Conservation (phyloP, 768 basidiomycete species). For the Harrya chromipes region DNA sequence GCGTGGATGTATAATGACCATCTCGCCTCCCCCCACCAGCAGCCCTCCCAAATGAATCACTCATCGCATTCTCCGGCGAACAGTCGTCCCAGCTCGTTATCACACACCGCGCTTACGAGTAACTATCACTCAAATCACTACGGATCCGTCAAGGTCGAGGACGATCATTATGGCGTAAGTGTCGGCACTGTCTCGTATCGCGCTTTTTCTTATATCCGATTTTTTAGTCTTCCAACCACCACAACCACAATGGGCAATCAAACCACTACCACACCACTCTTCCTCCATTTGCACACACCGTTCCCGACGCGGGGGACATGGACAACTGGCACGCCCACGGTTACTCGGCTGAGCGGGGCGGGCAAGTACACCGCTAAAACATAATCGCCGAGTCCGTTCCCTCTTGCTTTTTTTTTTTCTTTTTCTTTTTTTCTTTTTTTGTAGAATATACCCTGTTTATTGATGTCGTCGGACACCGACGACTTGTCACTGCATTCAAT, state of each 20-base stretch:
- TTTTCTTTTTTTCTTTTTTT: slow-evolving; percentile 2
- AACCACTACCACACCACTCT: slow-evolving; percentile 43
- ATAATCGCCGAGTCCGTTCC: neutral
- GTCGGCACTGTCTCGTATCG: slow-evolving; percentile 7
- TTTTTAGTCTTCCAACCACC: slow-evolving; percentile 30
- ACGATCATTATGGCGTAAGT: slow-evolving; percentile 56
- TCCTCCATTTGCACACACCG: slow-evolving; percentile 46
- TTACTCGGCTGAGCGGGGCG: slow-evolving; percentile 62
- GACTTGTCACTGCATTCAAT: slow-evolving; percentile 4
- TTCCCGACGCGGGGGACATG: slow-evolving; percentile 40
- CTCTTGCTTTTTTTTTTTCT: too few relatives aligned
- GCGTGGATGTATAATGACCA: slow-evolving; percentile 49
- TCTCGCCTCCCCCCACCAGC: slow-evolving; percentile 40
- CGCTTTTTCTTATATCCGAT: neutral
- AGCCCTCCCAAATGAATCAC: slow-evolving; percentile 69
- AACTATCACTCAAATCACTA: slow-evolving; percentile 49
- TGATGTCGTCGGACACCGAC: slow-evolving; percentile 28
- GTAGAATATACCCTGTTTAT: slow-evolving; percentile 38
- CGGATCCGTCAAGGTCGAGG: slow-evolving; percentile 62
- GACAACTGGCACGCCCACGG: slow-evolving; percentile 54
- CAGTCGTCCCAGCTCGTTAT: slow-evolving; percentile 43
- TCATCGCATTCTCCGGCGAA: slow-evolving; percentile 48
- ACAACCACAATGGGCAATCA: slow-evolving; percentile 33
- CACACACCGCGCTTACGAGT: slow-evolving; percentile 38
- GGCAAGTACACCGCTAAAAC: slow-evolving; percentile 55